A percentile compares a stretch with the other conserved stretches of the same genome.
Conservation (phyloP, 495 filamentous ascomycete genomes). For the Annulohypoxylon nitens region DNA sequence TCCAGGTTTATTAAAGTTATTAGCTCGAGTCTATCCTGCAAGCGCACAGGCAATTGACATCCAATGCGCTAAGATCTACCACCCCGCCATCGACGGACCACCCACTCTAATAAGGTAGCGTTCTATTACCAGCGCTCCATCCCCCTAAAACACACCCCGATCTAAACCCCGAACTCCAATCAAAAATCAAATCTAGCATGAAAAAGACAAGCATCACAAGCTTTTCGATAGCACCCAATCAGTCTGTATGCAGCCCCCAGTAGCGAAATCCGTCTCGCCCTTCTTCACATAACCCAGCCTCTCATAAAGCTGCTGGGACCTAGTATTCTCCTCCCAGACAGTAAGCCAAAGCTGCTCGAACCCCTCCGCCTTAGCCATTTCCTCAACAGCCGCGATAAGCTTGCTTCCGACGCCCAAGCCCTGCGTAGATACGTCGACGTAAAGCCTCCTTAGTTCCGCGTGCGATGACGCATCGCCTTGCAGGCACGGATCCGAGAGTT, state of each 20-base stretch:
- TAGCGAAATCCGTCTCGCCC: conserved; percentile 53
- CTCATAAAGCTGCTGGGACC: conserved; percentile 52
- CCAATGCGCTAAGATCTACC: neutral
- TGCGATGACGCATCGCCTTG: conserved; percentile 36
- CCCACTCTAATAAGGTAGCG: neutral
- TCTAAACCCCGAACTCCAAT: neutral
- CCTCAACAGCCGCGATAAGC: conserved; percentile 51
- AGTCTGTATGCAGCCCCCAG: conserved; percentile 51
- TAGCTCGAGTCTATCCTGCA: too few species aligned
- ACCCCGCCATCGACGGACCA: neutral
- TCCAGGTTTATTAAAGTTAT: too few species aligned
- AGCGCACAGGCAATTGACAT: neutral
- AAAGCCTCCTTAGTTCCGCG: conserved; percentile 57
- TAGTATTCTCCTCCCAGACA: conserved; percentile 58
- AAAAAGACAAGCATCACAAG: conserved; percentile 12
- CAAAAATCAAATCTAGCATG: neutral
- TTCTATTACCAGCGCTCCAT: neutral
- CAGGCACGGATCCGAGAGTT: conserved; percentile 51
- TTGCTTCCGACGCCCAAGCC: conserved; percentile 53
- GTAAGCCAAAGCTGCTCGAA: conserved; percentile 57
- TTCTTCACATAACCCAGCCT: conserved; percentile 51
- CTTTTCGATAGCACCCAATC: conserved; percentile 49
- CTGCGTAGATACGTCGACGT: conserved; percentile 52
- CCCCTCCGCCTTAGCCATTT: conserved; percentile 51
- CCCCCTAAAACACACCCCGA: neutral